Base-by-base conservation (phyloP, 148 eudicot species). In the Vaccinium vitisidaea region DNA sequence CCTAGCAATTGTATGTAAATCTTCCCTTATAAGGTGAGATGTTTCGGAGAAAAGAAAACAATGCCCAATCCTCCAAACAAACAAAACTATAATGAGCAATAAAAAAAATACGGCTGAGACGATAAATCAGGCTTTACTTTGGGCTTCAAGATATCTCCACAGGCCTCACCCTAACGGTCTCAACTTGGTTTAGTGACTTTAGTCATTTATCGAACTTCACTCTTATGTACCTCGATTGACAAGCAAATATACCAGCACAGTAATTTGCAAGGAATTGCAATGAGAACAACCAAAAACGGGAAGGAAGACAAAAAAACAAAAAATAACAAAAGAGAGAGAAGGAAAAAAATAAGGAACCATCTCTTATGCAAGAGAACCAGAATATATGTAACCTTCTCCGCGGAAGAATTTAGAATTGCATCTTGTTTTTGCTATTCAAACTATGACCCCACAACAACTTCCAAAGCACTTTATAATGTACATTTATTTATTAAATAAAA, bases 381-480 rank as follows among this genome's bases (percentile, higher is more conserved):
- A n/a, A 48, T 81, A 7, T 13, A 73, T 73, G 46, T 55, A 14
- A 54, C 58, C 43, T 54, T 55, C 36, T 52, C 59, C 63, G 4
- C 39, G 8, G 3, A 55, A 27, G 56, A 55, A 23, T 52, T 78
- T 27, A 78, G 56, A 78, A 78, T 61, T 27, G 9, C 6, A 30
- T 53, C 61, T 25, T 53, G 18, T 15, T 27, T 27, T 78, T 52
- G n/a, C 65, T 46, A 70, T 63, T 75, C 77, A 50, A 61, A 75
- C 15, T 54, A 86, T 63, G 14, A 50, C 78, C 52, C 82, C 30
- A 52, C 58, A 23, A 9, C 56, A 75, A 76, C 19, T 76, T 63
- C 39, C 70, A 70, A 83, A 54, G 19, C 30, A 73, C 53, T 36
- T 19, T 36, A 6, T 21, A 63, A 27, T 67, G 73, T 69, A 69